Evolutionary conservation across 2,329 filamentous ascomycete genomes (phyloP), one percentile per base, ranked within the genome.

Genomic region (Colletotrichum filicis): DNA sequence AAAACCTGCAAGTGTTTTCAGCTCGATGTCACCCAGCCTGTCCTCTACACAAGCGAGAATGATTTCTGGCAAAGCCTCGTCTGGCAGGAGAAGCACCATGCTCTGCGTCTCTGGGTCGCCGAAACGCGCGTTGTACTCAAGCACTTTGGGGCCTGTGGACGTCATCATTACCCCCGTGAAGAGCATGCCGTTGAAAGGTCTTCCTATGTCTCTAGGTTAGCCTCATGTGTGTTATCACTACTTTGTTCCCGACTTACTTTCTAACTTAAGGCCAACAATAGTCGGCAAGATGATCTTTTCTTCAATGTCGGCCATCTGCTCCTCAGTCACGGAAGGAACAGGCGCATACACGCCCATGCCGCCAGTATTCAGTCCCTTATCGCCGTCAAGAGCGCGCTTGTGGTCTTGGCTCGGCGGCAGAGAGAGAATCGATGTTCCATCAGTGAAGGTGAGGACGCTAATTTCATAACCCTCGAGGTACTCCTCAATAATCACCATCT

Each of bases 331-430:
- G 78, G 95, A 92, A 75, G 91, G 93, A 1, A 95, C 97, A n/a
- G 94, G 94, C 19, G 95, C 95, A 83, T 98, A 98, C 80, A 95
- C 98, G 64, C 97, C 97, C 97, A 98, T 98, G 53, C 97, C 97
- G 73, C 96, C 97, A 2, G 97, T 98, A 85, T 98, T 98, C 49
- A 95, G 94, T 1, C 97, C 97, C 62, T 90, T 88, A 80, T 98
- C 96, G 67, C 94, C 94, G 79, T 99, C 97, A 66, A 93, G 94
- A 76, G 97, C 95, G 74, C 95, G 91, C 89, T 99, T 98, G 87
- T 99, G 97, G 82, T 98, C 97, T 83, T 99, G 97, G 1, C 96
- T 96, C 1, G 97, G 93, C 5, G 96, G 96, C 11, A 98, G 87
- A 9, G 93, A 95, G 79, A 91, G 90, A 80, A 97, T 93, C 1